Evolutionary conservation across 495 filamentous ascomycete species (phyloP), one percentile per base, ranked within the genome.

Genomic region (Coniosporium apollinis): DNA sequence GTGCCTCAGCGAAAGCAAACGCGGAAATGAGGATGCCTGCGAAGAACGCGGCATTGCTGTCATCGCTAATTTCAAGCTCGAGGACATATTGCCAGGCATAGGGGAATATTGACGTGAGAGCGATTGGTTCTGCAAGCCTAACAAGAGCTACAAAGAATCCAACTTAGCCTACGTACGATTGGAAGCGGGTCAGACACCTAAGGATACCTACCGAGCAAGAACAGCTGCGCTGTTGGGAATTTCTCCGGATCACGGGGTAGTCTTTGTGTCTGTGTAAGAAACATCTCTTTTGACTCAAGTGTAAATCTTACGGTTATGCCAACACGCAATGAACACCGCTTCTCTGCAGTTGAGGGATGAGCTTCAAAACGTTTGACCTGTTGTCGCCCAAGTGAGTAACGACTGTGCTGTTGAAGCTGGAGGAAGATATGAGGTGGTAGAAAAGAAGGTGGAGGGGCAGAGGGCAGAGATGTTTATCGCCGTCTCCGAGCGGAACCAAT

Each of bases 21-120:
- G 79, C 73, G 17, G 82, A 82, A 47, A 87, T 79, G 53, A 92
- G 72, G 43, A 93, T 66, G 19, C 85, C 84, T 36, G 82, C 82
- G 43, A 72, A 86, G 58, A 87, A 79, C 19, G 79, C 78, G 44
- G 82, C 81, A 62, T 82, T 70, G 46, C 65, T 57, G 38, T 69
- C 65, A 43, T 67, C 64, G 42, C 70, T 76, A 53, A 85, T 60
- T 37, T 80, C 42, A 49, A 82, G 80, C 44, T 77, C 64, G 52
- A 72, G 74, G 47, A 84, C 73, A 56, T 86, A 73, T 42, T 76
- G 70, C 74, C 78, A 91, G 37, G 85, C 80, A 57, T 91, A 93
- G 11, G 82, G 81, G 39, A 85, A 80, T 57, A 86, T 81, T 50
- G 79, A 84, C 2, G 82, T 86, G 41, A 91, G 68, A 28, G 83